phyloP scores from a whole-genome alignment of 257 asterid genomes.

The Paraleonurus japonicus region DNA sequence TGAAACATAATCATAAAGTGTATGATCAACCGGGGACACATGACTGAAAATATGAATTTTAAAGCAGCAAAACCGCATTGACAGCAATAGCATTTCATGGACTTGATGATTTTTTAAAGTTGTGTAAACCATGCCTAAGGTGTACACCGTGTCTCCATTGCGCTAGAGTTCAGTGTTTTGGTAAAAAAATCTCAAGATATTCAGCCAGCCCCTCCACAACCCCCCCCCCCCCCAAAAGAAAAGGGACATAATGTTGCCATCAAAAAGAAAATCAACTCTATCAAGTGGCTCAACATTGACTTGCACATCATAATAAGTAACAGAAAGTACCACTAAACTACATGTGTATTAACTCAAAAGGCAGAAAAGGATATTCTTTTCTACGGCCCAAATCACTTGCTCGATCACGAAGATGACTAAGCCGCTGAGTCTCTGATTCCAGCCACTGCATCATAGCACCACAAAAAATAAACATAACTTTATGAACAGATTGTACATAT shows the following conservation, averaged over 20 bases:
- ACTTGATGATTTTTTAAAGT: not conserved
- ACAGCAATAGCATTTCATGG: not conserved
- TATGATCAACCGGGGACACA: not conserved
- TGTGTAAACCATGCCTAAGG: not conserved
- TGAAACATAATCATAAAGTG: constrained; percentile 10
- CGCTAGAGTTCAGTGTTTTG: not conserved
- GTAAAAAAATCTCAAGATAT: constrained; percentile 1
- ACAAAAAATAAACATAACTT: constrained; percentile 9
- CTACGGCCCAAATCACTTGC: constrained; percentile 97
- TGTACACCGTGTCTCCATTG: not conserved
- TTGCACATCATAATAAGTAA: not conserved
- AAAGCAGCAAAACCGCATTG: constrained; percentile 1
- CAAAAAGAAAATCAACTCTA: too few relatives aligned
- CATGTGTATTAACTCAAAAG: not conserved
- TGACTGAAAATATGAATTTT: not conserved
- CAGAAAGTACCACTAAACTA: constrained; percentile 1
- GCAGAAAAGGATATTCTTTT: constrained; percentile 92
- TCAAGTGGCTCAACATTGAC: not conserved
- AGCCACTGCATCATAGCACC: constrained; percentile 74
- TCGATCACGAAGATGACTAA: constrained; percentile 95
- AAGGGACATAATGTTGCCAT: too few relatives aligned
- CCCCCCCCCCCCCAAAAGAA: too few relatives aligned
- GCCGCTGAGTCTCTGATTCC: constrained; percentile 84
- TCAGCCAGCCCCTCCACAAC: too few relatives aligned
- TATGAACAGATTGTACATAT: not conserved